Conservation (phyloP, 192 early-diverging fungal species). For the Backusella macrospora region DNA sequence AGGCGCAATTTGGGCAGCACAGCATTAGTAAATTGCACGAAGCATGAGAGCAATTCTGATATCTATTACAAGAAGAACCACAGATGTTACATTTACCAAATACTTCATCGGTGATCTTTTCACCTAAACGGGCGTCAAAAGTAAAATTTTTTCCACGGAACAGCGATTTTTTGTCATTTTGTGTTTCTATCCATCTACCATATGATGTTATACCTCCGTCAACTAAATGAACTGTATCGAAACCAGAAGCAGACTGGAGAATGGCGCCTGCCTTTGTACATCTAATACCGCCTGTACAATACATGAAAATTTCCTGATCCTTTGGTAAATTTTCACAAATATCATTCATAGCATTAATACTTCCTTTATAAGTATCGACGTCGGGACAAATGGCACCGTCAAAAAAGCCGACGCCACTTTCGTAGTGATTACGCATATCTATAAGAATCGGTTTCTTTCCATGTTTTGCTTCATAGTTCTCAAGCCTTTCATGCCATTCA, state of each 20-base stretch:
- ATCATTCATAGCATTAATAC: constrained; percentile 64
- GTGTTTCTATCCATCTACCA: constrained; percentile 58
- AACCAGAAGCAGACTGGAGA: constrained; percentile 61
- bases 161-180: constrained; percentile 50
- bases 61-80: constrained; percentile 60
- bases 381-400: constrained; percentile 68
- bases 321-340: constrained; percentile 54
- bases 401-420: constrained; percentile 74
- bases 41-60: constrained; percentile 73
- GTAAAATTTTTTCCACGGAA: constrained; percentile 82
- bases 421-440: constrained; percentile 84
- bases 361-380: constrained; percentile 73
- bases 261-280: constrained; percentile 82
- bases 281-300: constrained; percentile 80
- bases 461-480: constrained; percentile 34
- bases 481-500: constrained; percentile 67
- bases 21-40: constrained; percentile 76
- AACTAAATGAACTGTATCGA: constrained; percentile 68
- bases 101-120: constrained; percentile 68
- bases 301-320: constrained; percentile 76
- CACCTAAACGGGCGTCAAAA: constrained; percentile 78
- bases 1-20: constrained; percentile 60
- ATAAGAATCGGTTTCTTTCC: constrained; percentile 57
- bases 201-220: constrained; percentile 80
- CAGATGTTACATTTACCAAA: constrained; percentile 70